A percentile compares a stretch with the other conserved stretches of the same genome.
phyloP scores from a whole-genome alignment of 1,284 basidiomycete species.

The Boletellus deceptivus region DNA sequence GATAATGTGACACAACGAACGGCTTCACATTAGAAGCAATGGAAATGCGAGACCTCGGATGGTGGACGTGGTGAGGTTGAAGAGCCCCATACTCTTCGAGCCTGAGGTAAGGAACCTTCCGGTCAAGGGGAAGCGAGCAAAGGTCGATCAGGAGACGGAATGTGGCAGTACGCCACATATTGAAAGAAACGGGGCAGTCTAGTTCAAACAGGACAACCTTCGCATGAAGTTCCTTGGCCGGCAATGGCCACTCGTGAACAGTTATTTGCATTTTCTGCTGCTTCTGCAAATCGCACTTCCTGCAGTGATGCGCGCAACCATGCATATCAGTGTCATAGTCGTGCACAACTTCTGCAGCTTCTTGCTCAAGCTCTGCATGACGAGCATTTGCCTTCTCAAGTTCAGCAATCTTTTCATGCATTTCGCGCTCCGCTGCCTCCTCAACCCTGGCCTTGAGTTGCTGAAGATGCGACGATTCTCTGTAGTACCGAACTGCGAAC shows the following conservation, averaged over 20 bases:
- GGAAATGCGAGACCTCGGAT: slow-evolving; percentile 30
- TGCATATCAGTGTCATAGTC: background rate
- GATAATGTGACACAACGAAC: slow-evolving; percentile 40
- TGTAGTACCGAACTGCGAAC: slow-evolving; percentile 35
- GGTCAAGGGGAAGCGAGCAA: slow-evolving; percentile 12
- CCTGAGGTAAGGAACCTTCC: slow-evolving; percentile 2
- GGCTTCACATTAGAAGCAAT: slow-evolving; percentile 43
- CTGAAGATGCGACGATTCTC: slow-evolving; percentile 15
- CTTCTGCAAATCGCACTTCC: slow-evolving; percentile 34
- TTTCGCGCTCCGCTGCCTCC: slow-evolving; percentile 16
- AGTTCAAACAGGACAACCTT: slow-evolving; percentile 46
- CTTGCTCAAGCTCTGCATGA: slow-evolving; percentile 17
- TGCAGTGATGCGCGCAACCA: slow-evolving; percentile 16
- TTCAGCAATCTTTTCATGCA: slow-evolving; percentile 24
- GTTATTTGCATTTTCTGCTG: slow-evolving; percentile 32
- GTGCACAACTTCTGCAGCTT: slow-evolving; percentile 6
- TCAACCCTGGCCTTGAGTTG: slow-evolving; percentile 30
- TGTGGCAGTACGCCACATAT: slow-evolving; percentile 45
- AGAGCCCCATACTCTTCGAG: slow-evolving; percentile 17
- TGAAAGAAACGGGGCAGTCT: slow-evolving; percentile 37
- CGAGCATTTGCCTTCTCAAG: slow-evolving; percentile 19
- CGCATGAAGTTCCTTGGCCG: slow-evolving; percentile 24
- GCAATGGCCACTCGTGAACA: slow-evolving; percentile 52
- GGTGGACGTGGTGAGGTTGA: slow-evolving; percentile 4
- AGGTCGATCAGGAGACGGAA: slow-evolving; percentile 38